Evolutionary conservation across 1,284 basidiomycete genomes (phyloP).

Genomic region (Pseudozyma hubeiensis): DNA sequence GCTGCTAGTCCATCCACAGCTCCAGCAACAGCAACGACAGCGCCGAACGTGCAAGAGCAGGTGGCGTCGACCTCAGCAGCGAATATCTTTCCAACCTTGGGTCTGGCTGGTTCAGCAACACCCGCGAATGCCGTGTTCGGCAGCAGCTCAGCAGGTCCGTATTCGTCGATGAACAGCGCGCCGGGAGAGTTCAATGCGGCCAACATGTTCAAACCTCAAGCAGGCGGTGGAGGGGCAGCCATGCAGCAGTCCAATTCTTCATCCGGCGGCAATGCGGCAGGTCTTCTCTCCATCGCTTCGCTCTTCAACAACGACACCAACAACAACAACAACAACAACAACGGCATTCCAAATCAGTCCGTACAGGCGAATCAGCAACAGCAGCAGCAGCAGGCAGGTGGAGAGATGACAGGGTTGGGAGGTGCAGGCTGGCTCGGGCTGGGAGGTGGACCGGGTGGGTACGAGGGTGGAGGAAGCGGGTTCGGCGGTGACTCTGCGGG

Average conservation of each 20-base stretch:
- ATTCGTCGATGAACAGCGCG: constrained; percentile 28
- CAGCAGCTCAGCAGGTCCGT: constrained; percentile 27
- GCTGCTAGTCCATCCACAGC: not conserved
- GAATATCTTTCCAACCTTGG: constrained; percentile 33
- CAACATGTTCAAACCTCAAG: constrained; percentile 42
- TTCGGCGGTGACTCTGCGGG: constrained; percentile 61
- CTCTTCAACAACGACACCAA: constrained; percentile 30
- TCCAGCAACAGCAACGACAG: not conserved
- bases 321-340: constrained; percentile 7
- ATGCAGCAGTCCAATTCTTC: constrained; percentile 20
- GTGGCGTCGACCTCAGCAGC: not conserved
- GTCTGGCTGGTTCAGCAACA: constrained; percentile 4
- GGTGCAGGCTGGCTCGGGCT: constrained; percentile 65
- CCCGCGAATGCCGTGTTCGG: constrained; percentile 11
- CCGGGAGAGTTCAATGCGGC: constrained; percentile 10
- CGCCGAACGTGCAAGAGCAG: not conserved
- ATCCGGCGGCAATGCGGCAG: constrained; percentile 7
- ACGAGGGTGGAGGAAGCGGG: constrained; percentile 45
- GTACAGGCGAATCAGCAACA: constrained; percentile 2
- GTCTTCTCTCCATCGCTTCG: constrained; percentile 34
- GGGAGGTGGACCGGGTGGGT: constrained; percentile 53
- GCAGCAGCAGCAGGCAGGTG: constrained; percentile 3
- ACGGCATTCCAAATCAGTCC: not conserved
- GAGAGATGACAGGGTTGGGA: constrained; percentile 42
- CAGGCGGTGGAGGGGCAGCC: constrained; percentile 1